Conservation (phyloP, 2,329 filamentous ascomycete genomes). For the Fusarium incarnatum region DNA sequence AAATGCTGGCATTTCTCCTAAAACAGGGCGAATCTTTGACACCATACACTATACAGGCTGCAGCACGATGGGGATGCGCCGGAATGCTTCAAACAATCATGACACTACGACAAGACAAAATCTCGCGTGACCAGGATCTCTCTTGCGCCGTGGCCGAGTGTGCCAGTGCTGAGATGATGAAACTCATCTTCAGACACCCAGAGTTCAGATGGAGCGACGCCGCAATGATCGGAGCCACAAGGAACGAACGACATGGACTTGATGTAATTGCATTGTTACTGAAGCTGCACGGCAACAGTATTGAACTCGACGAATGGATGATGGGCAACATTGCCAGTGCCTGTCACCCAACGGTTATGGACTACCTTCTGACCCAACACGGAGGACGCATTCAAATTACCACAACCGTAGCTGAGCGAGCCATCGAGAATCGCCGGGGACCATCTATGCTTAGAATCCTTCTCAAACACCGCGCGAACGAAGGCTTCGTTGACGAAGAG, state of each 20-base stretch:
- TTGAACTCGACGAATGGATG: conserved; percentile 29
- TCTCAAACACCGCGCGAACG: conserved; percentile 22
- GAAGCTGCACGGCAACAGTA: conserved; percentile 9
- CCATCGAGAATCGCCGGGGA: conserved; percentile 29
- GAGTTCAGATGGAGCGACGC: conserved; percentile 26
- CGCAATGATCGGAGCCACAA: conserved; percentile 23
- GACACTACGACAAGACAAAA: conserved; percentile 20
- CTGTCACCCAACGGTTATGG: conserved; percentile 24
- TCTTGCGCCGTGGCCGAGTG: conserved; percentile 26
- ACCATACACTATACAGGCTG: conserved; percentile 25
- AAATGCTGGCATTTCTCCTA: conserved; percentile 31
- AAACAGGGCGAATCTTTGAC: conserved; percentile 20
- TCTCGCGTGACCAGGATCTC: conserved; percentile 28
- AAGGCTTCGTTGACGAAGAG: conserved; percentile 20
- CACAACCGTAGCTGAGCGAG: conserved; percentile 16
- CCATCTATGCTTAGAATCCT: conserved; percentile 30
- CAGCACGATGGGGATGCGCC: conserved; percentile 20
- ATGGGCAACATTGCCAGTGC: conserved; percentile 26
- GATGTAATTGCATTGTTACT: conserved; percentile 14
- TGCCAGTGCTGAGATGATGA: conserved; percentile 18
- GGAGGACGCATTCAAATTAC: conserved; percentile 21
- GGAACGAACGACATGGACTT: conserved; percentile 22
- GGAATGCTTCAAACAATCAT: conserved; percentile 28
- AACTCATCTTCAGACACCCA: conserved; percentile 15
- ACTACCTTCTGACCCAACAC: conserved; percentile 23